Evolutionary conservation across 106 monocot species (phyloP).

Genomic region (Platanthera zijinensis): DNA sequence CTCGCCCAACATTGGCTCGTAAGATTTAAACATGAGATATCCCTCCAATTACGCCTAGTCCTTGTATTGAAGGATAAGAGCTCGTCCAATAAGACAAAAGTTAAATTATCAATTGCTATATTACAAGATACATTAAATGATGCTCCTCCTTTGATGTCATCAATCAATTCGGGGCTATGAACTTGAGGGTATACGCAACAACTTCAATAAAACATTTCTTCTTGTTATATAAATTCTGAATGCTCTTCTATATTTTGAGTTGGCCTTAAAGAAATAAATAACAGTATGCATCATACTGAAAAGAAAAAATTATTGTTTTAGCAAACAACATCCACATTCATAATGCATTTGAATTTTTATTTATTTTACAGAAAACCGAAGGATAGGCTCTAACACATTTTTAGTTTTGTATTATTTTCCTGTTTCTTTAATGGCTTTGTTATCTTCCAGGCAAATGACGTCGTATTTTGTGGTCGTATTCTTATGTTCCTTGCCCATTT

Average conservation of each 20-base stretch:
- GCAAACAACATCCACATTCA: neutral
- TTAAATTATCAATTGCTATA: too few relatives aligned
- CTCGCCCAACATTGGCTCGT: too few relatives aligned
- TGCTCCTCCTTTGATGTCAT: too few relatives aligned
- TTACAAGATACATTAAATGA: too few relatives aligned
- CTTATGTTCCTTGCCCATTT: conserved; percentile 99
- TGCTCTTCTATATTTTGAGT: neutral
- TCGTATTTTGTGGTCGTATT: conserved; percentile 95
- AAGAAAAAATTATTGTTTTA: neutral
- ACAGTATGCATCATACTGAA: neutral
- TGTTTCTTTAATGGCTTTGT: neutral
- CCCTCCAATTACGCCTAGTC: too few relatives aligned
- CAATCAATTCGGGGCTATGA: too few relatives aligned
- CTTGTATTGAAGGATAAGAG: too few relatives aligned
- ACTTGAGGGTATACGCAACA: too few relatives aligned
- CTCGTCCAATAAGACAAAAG: too few relatives aligned
- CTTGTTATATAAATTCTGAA: neutral
- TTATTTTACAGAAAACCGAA: neutral
- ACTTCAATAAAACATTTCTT: neutral
- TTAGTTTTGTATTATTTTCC: neutral
- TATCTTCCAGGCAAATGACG: conserved; percentile 84
- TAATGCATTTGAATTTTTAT: neutral
- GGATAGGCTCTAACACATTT: neutral
- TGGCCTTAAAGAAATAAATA: neutral
- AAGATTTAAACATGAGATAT: too few relatives aligned